These are phyloP conservation scores for Xylogone sp. DNA, from an alignment of 2,329 filamentous ascomycete species.

Conservation along the genomic window DNA sequence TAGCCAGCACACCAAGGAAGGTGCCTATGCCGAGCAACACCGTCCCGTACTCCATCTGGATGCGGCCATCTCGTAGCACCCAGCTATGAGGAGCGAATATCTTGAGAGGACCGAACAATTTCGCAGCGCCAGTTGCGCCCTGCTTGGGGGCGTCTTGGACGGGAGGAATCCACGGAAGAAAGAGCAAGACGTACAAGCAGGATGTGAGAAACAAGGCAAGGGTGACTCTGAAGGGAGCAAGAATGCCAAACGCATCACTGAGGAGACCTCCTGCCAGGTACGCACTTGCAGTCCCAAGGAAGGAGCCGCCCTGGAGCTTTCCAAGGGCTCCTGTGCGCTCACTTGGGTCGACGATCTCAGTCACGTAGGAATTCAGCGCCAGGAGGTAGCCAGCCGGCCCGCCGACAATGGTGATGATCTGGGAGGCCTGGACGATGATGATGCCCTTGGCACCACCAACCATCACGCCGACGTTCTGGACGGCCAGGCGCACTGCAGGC, in stretches of 20 bases:
- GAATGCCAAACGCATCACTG: conserved; percentile 59
- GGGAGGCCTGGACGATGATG: conserved; percentile 62
- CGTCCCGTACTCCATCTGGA: conserved; percentile 56
- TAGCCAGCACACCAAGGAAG: conserved; percentile 65
- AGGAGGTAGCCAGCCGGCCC: conserved; percentile 68
- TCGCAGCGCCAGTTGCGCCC: conserved; percentile 36
- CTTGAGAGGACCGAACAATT: conserved; percentile 60
- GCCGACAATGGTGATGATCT: conserved; percentile 64
- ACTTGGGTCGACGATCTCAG: conserved; percentile 57
- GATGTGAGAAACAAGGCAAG: conserved; percentile 49
- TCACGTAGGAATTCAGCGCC: conserved; percentile 64
- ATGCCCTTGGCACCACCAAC: conserved; percentile 61
- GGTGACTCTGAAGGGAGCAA: conserved; percentile 61
- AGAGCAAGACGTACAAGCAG: conserved; percentile 35
- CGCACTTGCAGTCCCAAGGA: conserved; percentile 62
- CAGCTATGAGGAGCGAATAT: conserved; percentile 58
- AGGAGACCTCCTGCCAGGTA: conserved; percentile 63
- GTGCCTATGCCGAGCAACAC: conserved; percentile 62
- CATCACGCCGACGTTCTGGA: conserved; percentile 62
- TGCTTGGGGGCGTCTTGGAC: conserved; percentile 32
- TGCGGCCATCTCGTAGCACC: conserved; percentile 44
- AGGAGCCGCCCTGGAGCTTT: conserved; percentile 60
- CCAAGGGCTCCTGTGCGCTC: conserved; percentile 63
- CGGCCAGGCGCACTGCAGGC: conserved; percentile 57
- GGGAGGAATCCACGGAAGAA: conserved; percentile 46